Base-by-base conservation (phyloP, 768 basidiomycete genomes). In the Mycena polygramma region DNA sequence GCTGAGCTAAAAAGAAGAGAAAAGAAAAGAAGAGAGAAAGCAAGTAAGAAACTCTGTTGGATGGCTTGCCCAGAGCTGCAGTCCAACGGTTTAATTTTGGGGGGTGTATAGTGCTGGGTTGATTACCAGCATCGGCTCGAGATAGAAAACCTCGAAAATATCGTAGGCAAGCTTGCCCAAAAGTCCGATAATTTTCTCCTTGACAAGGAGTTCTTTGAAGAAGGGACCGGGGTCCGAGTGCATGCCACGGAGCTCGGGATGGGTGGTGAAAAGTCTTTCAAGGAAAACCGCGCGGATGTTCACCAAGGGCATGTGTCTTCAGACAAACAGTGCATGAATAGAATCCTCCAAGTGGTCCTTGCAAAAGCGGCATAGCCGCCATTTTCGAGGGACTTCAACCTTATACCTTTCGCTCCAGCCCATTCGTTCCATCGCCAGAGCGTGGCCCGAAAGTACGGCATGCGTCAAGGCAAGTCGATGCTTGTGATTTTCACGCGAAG, bases 171-270 rank as follows among this genome's bases (percentile, higher is more conserved):
- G 17, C 37, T 49, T 62, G 22, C 46, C 46, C 20, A 51, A 46
- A 35, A 62, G 46, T n/a, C 60, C 48, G 13, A 62, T 37, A 43
- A 43, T 62, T 62, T 62, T 62, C 6, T 62, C 48, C 60, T 62
- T 51, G 3, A 51, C 60, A 1, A 62, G 60, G 46, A 60, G 43
- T 17, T 60, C 39, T 43, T 30, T 30, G 30, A 30, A 30, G 30
- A 30, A 30, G 30, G 30, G 30, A 6, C 30, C 30, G 6, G 30
- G 30, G 30, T 30, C 30, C 30, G 30, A 30, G 30, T 30, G 30
- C 3, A 30, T 30, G 6, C 58, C 58, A 24, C 26, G 58, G 7
- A 60, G 43, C 41, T 45, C 43, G 43, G 58, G 43, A 17, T 46
- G n/a, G 5, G 41, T 60, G n/a, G 9, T 46, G 22, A 24, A 60